phyloP scores from a whole-genome alignment of 345 rosid species.

The Rhizophora apiculata region DNA sequence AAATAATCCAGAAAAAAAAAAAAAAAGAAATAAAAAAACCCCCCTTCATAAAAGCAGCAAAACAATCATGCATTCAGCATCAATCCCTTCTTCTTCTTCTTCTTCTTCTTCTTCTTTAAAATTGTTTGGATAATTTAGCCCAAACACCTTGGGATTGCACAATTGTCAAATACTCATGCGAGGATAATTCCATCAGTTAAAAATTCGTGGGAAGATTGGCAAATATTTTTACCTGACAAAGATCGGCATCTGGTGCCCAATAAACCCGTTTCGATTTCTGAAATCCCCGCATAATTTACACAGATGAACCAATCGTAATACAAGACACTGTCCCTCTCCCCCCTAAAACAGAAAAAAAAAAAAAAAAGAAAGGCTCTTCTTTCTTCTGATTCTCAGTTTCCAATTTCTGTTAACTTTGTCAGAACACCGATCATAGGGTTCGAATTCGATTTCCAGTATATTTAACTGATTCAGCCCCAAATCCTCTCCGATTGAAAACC shows the following conservation, averaged over 20 bases:
- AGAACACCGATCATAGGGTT: conserved; percentile 10
- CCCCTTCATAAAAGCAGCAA: background rate
- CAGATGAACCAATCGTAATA: conserved; percentile 17
- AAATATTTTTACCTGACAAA: conserved; percentile 82
- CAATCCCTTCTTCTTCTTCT: too few relatives aligned
- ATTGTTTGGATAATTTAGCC: too few relatives aligned
- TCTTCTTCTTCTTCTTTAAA: too few relatives aligned
- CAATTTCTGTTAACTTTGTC: conserved; percentile 10
- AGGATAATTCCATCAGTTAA: background rate
- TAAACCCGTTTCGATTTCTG: conserved; percentile 79
- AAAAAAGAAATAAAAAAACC: too few relatives aligned
- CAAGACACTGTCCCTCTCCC: too few relatives aligned
- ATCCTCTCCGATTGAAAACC: conserved; percentile 17
- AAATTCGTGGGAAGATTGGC: background rate
- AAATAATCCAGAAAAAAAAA: too few relatives aligned
- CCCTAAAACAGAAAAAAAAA: background rate
- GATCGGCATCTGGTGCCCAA: conserved; percentile 93
- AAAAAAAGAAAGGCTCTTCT: conserved; percentile 15
- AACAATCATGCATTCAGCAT: background rate
- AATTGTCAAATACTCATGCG: background rate
- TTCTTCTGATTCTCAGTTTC: conserved; percentile 30
- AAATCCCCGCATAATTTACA: conserved; percentile 64
- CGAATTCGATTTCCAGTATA: background rate
- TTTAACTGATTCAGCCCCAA: background rate
- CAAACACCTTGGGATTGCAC: background rate